phyloP scores from a whole-genome alignment of 805 yeast genomes.

The Myxozyma nipponensis region DNA sequence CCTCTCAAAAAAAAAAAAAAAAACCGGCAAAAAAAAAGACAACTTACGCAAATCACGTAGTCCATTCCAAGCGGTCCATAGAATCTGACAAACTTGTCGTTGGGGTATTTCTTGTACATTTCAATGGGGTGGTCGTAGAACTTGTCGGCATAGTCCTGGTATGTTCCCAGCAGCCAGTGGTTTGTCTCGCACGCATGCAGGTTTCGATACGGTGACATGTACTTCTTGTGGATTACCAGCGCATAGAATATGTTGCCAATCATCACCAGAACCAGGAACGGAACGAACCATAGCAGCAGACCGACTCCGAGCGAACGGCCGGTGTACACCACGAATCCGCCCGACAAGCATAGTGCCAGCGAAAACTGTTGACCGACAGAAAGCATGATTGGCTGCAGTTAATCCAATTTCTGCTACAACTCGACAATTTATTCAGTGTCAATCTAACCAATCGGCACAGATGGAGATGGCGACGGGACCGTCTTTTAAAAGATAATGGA shows the following conservation, averaged over 20 bases:
- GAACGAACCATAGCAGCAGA: constrained; percentile 5
- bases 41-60: constrained; percentile 4
- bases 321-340: constrained; percentile 1
- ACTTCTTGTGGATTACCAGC: constrained; percentile 14
- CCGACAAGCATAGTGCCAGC: constrained; percentile 3
- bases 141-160: constrained; percentile 5
- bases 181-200: constrained; percentile 4
- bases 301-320: background rate
- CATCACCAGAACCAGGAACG: constrained; percentile 1
- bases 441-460: background rate
- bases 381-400: too few species aligned
- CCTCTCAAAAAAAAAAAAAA: background rate
- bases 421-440: background rate
- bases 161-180: constrained; percentile 15
- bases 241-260: background rate
- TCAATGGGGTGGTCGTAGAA: constrained; percentile 8
- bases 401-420: background rate
- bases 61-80: constrained; percentile 19
- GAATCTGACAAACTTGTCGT: constrained; percentile 9
- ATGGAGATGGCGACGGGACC: too few species aligned
- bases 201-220: constrained; percentile 17
- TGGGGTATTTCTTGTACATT: constrained; percentile 12
- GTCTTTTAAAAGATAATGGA: too few species aligned
- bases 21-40: too few species aligned
- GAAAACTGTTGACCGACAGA: constrained; percentile 1